Evolutionary conservation across 805 yeast species (phyloP).

Genomic region (Candida sithepensis): DNA sequence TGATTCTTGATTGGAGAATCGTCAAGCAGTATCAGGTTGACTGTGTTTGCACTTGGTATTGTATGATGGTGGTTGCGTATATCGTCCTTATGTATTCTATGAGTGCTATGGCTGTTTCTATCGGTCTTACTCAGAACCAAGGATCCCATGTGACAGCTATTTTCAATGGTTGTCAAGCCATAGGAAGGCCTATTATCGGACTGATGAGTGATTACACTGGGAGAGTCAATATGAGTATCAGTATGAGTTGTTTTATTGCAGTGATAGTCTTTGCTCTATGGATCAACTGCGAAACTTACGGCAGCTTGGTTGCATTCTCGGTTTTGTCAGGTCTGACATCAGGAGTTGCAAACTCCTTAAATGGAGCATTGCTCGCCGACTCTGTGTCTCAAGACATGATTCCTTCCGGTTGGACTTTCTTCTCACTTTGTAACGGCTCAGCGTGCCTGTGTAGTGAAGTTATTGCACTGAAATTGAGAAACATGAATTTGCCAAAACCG

Average conservation of each 20-base stretch:
- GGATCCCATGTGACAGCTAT: conserved; percentile 43
- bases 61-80: conserved; percentile 35
- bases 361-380: conserved; percentile 22
- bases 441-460: conserved; percentile 23
- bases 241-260: conserved; percentile 28
- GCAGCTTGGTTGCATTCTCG: conserved; percentile 31
- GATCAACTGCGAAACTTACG: conserved; percentile 32
- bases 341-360: conserved; percentile 35
- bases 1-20: conserved; percentile 6
- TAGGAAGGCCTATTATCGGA: conserved; percentile 48
- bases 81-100: conserved; percentile 40
- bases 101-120: conserved; percentile 40
- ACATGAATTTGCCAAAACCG: conserved; percentile 31
- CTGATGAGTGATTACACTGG: conserved; percentile 39
- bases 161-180: conserved; percentile 38
- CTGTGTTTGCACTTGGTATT: conserved; percentile 18
- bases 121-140: conserved; percentile 40
- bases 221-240: conserved; percentile 37
- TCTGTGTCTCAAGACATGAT: conserved; percentile 13
- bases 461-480: conserved; percentile 21
- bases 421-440: conserved; percentile 15
- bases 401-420: conserved; percentile 20
- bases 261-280: conserved; percentile 41
- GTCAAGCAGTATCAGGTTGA: conserved; percentile 3
- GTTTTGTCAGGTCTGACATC: conserved; percentile 37